phyloP scores from a whole-genome alignment of 805 yeast species.

The Torulaspora gathmanii region DNA sequence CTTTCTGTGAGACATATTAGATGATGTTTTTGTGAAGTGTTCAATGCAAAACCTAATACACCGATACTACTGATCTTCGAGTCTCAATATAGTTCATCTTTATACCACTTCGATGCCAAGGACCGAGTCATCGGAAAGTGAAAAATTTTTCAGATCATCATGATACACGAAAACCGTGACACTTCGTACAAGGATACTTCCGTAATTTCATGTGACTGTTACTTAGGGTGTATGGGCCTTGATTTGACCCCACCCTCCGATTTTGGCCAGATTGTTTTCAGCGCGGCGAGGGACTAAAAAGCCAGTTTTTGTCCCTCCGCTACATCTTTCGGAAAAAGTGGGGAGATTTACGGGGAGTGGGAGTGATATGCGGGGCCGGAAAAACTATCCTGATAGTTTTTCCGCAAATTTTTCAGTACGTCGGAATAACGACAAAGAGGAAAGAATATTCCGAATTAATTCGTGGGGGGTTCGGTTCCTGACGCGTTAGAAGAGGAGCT shows the following conservation, averaged over 20 bases:
- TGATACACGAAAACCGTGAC: neutral
- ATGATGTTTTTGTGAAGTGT: slow-evolving; percentile 8
- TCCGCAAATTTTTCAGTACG: slow-evolving; percentile 1
- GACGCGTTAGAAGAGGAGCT: no score
- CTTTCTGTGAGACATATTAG: slow-evolving; percentile 97
- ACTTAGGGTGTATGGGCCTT: neutral
- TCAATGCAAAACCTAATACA: neutral
- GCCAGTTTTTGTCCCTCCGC: neutral
- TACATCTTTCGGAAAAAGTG: neutral
- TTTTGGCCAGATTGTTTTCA: neutral
- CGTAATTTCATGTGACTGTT: slow-evolving; percentile 5
- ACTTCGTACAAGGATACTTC: no score
- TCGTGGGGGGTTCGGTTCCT: no score
- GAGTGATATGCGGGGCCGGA: neutral
- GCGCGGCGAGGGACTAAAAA: neutral
- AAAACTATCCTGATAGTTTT: neutral
- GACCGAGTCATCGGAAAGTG: slow-evolving; percentile 2
- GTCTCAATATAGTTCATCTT: neutral
- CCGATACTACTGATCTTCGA: neutral
- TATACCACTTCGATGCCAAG: neutral
- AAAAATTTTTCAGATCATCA: slow-evolving; percentile 3
- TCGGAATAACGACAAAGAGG: neutral
- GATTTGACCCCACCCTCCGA: neutral
- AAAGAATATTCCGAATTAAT: no score
- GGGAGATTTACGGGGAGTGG: neutral